These are phyloP conservation scores for Zygosaccharomyces sapae DNA, from an alignment of 1,139 yeast genomes.

Conservation along the genomic window DNA sequence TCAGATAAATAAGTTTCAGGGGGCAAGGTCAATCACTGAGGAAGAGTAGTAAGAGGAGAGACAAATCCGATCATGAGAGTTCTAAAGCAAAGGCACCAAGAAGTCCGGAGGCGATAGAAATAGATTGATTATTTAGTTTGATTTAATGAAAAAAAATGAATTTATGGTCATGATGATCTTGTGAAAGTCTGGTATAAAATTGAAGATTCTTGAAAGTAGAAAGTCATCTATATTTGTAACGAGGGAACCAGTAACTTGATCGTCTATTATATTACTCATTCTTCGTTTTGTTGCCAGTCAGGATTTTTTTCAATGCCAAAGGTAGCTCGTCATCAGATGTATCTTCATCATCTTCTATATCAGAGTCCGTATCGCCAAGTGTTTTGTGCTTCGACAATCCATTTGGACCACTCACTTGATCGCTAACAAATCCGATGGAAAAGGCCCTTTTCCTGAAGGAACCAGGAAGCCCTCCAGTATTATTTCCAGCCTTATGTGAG, in stretches of 20 bases:
- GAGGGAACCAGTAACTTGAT: neutral
- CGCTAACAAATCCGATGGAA: constrained; percentile 35
- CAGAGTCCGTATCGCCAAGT: constrained; percentile 31
- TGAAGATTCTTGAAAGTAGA: neutral
- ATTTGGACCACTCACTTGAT: constrained; percentile 6
- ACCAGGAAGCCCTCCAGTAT: constrained; percentile 25
- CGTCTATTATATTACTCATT: neutral
- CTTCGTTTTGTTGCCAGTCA: constrained; percentile 18
- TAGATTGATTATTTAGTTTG: constrained; percentile 45
- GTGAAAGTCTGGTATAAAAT: neutral
- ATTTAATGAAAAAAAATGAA: neutral
- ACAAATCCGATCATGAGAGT: constrained; percentile 42
- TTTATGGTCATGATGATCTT: neutral
- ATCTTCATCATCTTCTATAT: constrained; percentile 18
- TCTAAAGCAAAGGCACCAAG: constrained; percentile 45
- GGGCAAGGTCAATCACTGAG: constrained; percentile 73
- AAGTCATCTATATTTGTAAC: neutral
- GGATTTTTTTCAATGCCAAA: constrained; percentile 37
- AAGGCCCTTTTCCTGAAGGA: constrained; percentile 36
- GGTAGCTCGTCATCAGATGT: constrained; percentile 46
- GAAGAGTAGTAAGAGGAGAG: constrained; percentile 70
- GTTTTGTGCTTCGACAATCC: constrained; percentile 28
- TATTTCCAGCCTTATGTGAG: constrained; percentile 24
- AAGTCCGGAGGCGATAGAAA: constrained; percentile 76
- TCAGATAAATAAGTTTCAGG: constrained; percentile 42